Conservation (phyloP, 371 early-diverging fungal species). For the Mucor lusitanicus region DNA sequence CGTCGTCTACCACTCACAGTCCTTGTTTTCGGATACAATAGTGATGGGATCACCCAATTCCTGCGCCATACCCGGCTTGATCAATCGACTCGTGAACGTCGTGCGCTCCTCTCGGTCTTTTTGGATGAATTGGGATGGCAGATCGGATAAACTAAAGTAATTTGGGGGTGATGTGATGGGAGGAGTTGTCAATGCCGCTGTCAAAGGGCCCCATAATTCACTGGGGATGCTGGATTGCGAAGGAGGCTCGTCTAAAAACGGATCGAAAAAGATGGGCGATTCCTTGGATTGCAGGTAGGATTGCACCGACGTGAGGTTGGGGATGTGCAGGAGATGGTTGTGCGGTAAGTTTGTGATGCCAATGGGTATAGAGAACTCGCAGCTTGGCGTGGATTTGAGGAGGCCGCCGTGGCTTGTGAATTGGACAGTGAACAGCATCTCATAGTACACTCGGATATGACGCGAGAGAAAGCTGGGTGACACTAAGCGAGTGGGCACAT, state of each 20-base stretch:
- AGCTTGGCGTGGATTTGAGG: slow-evolving; percentile 17
- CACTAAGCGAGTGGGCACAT: slow-evolving; percentile 37
- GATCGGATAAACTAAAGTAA: slow-evolving; percentile 28
- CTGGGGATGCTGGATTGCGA: slow-evolving; percentile 8
- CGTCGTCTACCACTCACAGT: slow-evolving; percentile 26
- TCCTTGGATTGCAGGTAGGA: slow-evolving; percentile 31
- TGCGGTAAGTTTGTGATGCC: slow-evolving; percentile 36
- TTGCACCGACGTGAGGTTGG: slow-evolving; percentile 32
- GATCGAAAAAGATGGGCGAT: slow-evolving; percentile 39
- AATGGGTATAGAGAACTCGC: slow-evolving; percentile 34
- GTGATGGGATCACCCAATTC: slow-evolving; percentile 25
- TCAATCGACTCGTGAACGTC: slow-evolving; percentile 19
- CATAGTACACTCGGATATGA: slow-evolving; percentile 33
- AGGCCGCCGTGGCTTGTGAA: slow-evolving; percentile 19
- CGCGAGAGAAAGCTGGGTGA: slow-evolving; percentile 38
- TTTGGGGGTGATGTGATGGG: slow-evolving; percentile 30
- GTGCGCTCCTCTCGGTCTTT: slow-evolving; percentile 19
- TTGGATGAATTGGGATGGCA: slow-evolving; percentile 21
- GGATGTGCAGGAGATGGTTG: slow-evolving; percentile 38
- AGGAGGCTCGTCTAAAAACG: slow-evolving; percentile 33
- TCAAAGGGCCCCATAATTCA: slow-evolving; percentile 18
- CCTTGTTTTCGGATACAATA: slow-evolving; percentile 21
- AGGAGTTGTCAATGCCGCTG: slow-evolving; percentile 18
- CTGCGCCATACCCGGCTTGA: slow-evolving; percentile 25
- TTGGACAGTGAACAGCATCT: slow-evolving; percentile 21